Base-by-base conservation (phyloP, 495 filamentous ascomycete species). In the Cudoniella acicularis region DNA sequence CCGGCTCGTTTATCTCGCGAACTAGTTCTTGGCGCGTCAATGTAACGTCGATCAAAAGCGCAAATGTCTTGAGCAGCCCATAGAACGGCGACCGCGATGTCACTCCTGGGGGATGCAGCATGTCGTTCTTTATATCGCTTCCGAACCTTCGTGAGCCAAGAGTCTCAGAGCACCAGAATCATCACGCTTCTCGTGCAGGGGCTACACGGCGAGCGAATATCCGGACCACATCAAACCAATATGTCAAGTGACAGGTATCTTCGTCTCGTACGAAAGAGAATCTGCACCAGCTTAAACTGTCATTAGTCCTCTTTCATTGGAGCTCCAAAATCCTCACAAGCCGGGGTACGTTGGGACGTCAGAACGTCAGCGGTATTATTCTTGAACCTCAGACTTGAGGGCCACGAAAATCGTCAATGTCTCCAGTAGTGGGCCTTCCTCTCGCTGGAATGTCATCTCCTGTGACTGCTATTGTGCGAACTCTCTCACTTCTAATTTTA, bases 231-330 rank as follows among this genome's bases (percentile, higher is more conserved):
- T 11, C 47, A 49, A 49, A 18, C 9, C 21, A 49, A 16, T 9
- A 11, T 13, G 10, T 24, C 9, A 24, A 49, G 20, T 49, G 20
- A 49, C 9, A 10, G 20, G 47, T 11, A 22, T 49, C 23, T 22
- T 22, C 21, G 47, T 49, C 47, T 49, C 21, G 47, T 22, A 49
- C 47, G 21, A 49, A 49, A 49, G 30, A 49, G 10, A 20, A 49
- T 49, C 47, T 49, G 21, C 47, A 24, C 20, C 21, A 49, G 23
- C 9, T 22, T 49, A 49, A 49, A 22, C 20, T 49, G 47, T 49
- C 21, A 49, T 24, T 49, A 24, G 10, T 11, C 9, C 23, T 22
- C 47, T 49, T 49, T 49, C 13, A 24, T 49, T 49, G 21, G 47
- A 20, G 9, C 23, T 24, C 20, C 16, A 49, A 11, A 49, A 11